Evolutionary conservation across 2,329 filamentous ascomycete genomes (phyloP).

Genomic region (Rosellinia necatrix): DNA sequence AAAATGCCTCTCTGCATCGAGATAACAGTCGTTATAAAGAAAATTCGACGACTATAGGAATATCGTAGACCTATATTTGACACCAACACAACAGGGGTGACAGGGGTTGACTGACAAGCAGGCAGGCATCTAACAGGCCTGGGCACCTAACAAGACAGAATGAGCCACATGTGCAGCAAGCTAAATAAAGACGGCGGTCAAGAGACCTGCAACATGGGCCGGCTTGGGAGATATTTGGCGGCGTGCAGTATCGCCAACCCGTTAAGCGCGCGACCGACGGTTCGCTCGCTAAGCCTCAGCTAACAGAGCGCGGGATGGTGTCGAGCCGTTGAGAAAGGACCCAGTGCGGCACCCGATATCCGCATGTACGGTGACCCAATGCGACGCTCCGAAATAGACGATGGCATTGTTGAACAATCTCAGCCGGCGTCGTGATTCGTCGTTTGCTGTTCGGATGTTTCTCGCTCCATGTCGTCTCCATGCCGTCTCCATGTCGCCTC

Average conservation of each 20-base stretch:
- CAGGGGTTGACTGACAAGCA: too few species aligned
- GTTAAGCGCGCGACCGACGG: conserved; percentile 1
- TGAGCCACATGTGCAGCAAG: conserved; percentile 3
- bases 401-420: conserved; percentile 7
- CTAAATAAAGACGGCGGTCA: conserved; percentile 14
- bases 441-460: conserved; percentile 12
- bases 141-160: conserved; percentile 4
- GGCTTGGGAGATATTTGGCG: background rate
- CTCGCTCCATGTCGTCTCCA: conserved; percentile 5
- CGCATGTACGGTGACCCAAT: background rate
- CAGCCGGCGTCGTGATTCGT: conserved; percentile 4
- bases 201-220: background rate
- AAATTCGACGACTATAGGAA: background rate
- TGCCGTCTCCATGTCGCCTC: too few species aligned
- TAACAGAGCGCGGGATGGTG: conserved; percentile 19
- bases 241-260: conserved; percentile 6
- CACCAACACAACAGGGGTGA: too few species aligned
- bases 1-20: background rate
- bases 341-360: background rate
- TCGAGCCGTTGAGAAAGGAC: conserved; percentile 8
- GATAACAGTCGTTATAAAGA: conserved; percentile 12
- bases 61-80: background rate
- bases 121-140: background rate
- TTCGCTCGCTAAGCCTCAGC: conserved; percentile 16
- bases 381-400: conserved; percentile 17